A percentile compares a stretch with the other conserved stretches of the same genome.
phyloP scores from a whole-genome alignment of 2,329 filamentous ascomycete genomes.

The Fusarium nurragi region DNA sequence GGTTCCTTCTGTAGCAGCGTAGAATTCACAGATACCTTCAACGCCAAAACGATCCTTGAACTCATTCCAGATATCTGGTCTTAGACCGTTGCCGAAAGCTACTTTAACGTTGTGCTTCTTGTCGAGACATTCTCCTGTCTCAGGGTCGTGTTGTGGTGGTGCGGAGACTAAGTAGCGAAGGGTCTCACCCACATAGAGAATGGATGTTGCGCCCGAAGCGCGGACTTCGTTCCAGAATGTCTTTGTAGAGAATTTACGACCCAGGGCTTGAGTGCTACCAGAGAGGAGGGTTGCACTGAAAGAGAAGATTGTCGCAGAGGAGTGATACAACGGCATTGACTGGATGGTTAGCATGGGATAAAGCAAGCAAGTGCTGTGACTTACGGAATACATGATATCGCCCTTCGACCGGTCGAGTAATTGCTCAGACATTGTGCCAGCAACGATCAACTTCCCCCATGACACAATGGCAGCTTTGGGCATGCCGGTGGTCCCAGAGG shows the following conservation, averaged over 20 bases:
- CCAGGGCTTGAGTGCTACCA: constrained; percentile 75
- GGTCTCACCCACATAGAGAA: constrained; percentile 91
- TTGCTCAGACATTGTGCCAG: constrained; percentile 47
- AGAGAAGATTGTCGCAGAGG: constrained; percentile 77
- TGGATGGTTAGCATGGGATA: constrained; percentile 44
- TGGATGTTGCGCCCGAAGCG: constrained; percentile 74
- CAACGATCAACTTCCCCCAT: constrained; percentile 72
- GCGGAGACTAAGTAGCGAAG: constrained; percentile 82
- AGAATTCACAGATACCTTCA: constrained; percentile 79
- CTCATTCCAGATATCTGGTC: constrained; percentile 84
- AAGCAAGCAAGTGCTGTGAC: constrained; percentile 22
- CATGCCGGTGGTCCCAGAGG: constrained; percentile 84
- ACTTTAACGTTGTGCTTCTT: constrained; percentile 75
- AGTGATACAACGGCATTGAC: constrained; percentile 92
- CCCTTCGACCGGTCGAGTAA: constrained; percentile 67
- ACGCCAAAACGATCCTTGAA: constrained; percentile 86
- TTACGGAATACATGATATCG: constrained; percentile 80
- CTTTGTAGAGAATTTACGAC: constrained; percentile 79
- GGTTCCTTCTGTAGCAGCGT: constrained; percentile 79
- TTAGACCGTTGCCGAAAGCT: constrained; percentile 85
- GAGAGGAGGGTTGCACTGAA: constrained; percentile 67
- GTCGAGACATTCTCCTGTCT: constrained; percentile 75
- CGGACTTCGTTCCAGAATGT: constrained; percentile 81
- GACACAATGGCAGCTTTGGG: constrained; percentile 82
- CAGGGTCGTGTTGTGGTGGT: constrained; percentile 68